A percentile compares a stretch with the other conserved stretches of the same genome.
Evolutionary conservation across 352 stramenopile genomes (phyloP).

Genomic region (Globisporangium nodosum): DNA sequence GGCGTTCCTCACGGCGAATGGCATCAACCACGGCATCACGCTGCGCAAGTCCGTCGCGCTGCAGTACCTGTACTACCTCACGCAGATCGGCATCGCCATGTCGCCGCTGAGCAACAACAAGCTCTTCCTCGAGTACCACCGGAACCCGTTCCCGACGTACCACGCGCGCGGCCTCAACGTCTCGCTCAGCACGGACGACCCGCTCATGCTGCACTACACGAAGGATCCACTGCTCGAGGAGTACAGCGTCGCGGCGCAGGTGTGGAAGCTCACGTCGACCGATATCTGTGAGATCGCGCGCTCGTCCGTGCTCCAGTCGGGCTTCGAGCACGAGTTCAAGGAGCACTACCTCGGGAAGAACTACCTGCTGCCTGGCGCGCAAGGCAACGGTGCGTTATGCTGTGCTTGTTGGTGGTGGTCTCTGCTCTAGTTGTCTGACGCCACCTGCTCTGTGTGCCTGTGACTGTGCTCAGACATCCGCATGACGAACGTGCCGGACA

Average conservation of each 20-base stretch:
- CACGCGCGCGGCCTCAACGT: conserved; percentile 97
- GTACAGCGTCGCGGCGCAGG: conserved; percentile 90
- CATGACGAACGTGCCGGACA: conserved; percentile 93
- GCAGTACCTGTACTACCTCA: conserved; percentile 99
- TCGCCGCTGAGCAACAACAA: conserved; percentile 94
- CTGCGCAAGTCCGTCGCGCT: conserved; percentile 94
- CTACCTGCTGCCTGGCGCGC: conserved; percentile 73
- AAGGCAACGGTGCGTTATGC: conserved; percentile 61
- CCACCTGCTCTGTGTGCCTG: too few species aligned
- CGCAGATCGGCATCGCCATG: conserved; percentile 94
- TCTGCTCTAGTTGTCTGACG: too few species aligned
- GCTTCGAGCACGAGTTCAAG: conserved; percentile 98
- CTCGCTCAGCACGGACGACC: conserved; percentile 97
- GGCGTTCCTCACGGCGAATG: conserved; percentile 85
- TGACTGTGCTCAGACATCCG: conserved; percentile 69
- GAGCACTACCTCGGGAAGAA: conserved; percentile 94
- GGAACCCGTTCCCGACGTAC: conserved; percentile 94
- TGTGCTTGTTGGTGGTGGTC: too few species aligned
- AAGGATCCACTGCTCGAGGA: conserved; percentile 98
- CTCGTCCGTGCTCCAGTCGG: conserved; percentile 97
- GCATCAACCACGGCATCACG: conserved; percentile 99
- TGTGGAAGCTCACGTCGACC: conserved; percentile 94
- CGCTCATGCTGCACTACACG: conserved; percentile 98
- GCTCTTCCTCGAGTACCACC: conserved; percentile 94
- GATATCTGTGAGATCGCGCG: conserved; percentile 98